Evolutionary conservation across 768 basidiomycete genomes (phyloP).

Genomic region (Tephrocybe rancida): DNA sequence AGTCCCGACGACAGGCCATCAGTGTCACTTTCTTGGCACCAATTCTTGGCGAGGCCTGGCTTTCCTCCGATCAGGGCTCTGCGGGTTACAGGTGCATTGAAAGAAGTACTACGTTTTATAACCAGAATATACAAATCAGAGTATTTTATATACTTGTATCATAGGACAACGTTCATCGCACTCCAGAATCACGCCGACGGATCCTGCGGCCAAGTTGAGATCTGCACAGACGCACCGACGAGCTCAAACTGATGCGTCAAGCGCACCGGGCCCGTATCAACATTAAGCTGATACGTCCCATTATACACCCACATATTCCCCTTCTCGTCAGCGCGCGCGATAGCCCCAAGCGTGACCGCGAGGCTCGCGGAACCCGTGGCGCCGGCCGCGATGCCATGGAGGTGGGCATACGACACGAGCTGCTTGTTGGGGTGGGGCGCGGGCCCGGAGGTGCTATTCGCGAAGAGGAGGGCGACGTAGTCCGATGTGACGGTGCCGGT

Average conservation of each 20-base stretch:
- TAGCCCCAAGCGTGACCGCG: constrained; percentile 46
- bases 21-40: too few species aligned
- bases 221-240: constrained; percentile 40
- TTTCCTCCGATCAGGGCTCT: too few species aligned
- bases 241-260: constrained; percentile 44
- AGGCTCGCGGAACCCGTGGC: constrained; percentile 24
- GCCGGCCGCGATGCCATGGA: constrained; percentile 28
- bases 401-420: constrained; percentile 50
- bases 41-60: too few species aligned
- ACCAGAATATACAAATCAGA: too few species aligned
- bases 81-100: too few species aligned
- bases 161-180: too few species aligned
- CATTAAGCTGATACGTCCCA: constrained; percentile 42
- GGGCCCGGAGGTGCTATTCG: constrained; percentile 48
- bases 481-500: constrained; percentile 51
- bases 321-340: constrained; percentile 47
- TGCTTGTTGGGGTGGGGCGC: constrained; percentile 55
- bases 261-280: constrained; percentile 42
- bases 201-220: constrained; percentile 17
- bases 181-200: background rate
- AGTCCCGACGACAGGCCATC: too few species aligned
- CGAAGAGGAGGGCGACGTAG: constrained; percentile 56
- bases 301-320: constrained; percentile 49
- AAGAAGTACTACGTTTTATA: too few species aligned
- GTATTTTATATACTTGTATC: too few species aligned